Percentiles rank a stretch among this genome's conserved stretches.
These are phyloP conservation scores for Claviceps quebecensis DNA, from an alignment of 2,329 filamentous ascomycete species.

Conservation along the genomic window DNA sequence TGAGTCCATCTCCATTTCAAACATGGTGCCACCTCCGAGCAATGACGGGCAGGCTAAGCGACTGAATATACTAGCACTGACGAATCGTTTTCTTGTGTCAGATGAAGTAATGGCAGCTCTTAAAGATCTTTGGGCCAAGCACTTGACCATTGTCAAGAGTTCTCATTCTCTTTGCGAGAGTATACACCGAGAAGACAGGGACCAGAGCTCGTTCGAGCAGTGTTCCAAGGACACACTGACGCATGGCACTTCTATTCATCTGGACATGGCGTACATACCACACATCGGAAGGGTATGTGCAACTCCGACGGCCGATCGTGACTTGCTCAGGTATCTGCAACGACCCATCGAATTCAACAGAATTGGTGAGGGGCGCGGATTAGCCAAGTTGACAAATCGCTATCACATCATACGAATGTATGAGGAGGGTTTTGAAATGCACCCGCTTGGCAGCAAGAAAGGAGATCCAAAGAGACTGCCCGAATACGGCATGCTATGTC, in stretches of 20 bases:
- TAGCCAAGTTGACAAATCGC: conserved; percentile 7
- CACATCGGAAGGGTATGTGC: conserved; percentile 14
- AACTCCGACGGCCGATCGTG: conserved; percentile 6
- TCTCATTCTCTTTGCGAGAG: too few relatives aligned
- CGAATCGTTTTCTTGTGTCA: not conserved
- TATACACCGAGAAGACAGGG: too few relatives aligned
- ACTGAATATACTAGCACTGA: too few relatives aligned
- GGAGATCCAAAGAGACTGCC: conserved; percentile 8
- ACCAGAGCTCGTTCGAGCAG: too few relatives aligned
- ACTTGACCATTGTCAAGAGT: too few relatives aligned
- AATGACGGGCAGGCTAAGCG: not conserved
- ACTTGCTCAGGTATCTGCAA: conserved; percentile 13
- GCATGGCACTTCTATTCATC: not conserved
- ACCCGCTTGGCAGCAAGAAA: conserved; percentile 16
- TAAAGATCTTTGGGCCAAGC: not conserved
- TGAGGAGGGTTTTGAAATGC: conserved; percentile 33
- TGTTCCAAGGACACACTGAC: not conserved
- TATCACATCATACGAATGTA: conserved; percentile 33
- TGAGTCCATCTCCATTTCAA: not conserved
- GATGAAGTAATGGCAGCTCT: not conserved
- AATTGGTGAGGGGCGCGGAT: not conserved
- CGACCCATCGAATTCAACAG: conserved; percentile 8
- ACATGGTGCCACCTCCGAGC: not conserved
- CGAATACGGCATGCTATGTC: conserved; percentile 20
- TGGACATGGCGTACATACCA: conserved; percentile 23